Percentiles rank a stretch among this genome's conserved stretches.
Evolutionary conservation across 1,284 basidiomycete genomes (phyloP).

Genomic region (Polyporus tsugae): DNA sequence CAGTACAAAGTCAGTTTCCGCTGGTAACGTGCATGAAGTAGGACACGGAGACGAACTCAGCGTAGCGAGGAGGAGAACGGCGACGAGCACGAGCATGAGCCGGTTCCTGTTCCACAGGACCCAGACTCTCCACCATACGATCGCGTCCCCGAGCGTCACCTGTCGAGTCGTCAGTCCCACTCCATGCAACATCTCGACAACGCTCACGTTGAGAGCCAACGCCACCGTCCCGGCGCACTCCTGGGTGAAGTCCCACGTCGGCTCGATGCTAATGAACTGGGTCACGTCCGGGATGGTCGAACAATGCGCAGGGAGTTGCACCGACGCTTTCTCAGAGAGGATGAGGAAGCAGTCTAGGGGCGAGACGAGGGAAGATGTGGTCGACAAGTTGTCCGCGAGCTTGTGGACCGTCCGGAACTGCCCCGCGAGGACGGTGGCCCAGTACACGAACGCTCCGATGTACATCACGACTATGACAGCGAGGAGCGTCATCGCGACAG

Average conservation of each 20-base stretch:
- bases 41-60: neutral
- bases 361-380: neutral
- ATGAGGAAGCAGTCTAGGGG: neutral
- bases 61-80: neutral
- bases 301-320: neutral
- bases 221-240: conserved; percentile 1
- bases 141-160: conserved; percentile 1
- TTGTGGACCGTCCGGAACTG: neutral
- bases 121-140: conserved; percentile 4
- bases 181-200: neutral
- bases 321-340: neutral
- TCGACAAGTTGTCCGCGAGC: neutral
- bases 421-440: neutral
- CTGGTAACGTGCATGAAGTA: neutral
- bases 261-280: neutral
- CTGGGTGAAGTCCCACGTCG: conserved; percentile 2
- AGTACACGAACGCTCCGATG: neutral
- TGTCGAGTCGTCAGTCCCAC: neutral
- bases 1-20: neutral
- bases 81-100: neutral
- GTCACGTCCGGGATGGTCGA: neutral
- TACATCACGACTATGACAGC: neutral
- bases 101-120: neutral
- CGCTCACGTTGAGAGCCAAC: neutral
- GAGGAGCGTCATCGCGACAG: neutral